Conservation (phyloP, 2,329 filamentous ascomycete species). For the Stachybotrys chartarum region DNA sequence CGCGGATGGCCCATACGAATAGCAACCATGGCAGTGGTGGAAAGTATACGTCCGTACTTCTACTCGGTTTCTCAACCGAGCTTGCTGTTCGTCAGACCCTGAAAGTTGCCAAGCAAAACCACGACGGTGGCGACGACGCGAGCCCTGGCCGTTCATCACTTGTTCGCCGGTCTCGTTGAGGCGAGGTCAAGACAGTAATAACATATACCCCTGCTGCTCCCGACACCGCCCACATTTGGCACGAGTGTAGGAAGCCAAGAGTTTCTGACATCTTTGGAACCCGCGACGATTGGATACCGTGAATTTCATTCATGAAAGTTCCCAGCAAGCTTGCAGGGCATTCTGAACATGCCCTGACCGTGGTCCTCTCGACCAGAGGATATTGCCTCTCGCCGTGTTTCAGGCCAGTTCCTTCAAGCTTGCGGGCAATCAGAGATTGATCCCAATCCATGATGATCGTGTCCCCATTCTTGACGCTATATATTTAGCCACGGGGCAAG, state of each 20-base stretch:
- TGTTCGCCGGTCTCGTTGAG: not conserved
- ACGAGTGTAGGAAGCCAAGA: not conserved
- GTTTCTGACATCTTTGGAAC: not conserved
- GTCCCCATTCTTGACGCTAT: not conserved
- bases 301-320: not conserved
- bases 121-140: too few species aligned
- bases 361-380: too few species aligned
- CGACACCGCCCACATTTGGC: not conserved
- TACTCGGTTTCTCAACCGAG: too few species aligned
- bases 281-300: not conserved
- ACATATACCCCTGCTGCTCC: not conserved
- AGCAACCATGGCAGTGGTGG: too few species aligned
- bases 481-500: not conserved
- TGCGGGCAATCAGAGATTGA: not conserved
- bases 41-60: too few species aligned
- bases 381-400: too few species aligned
- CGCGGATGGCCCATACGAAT: too few species aligned
- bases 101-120: too few species aligned
- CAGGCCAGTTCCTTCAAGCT: too few species aligned
- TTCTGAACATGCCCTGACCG: too few species aligned
- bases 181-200: not conserved
- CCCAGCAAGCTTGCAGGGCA: not conserved
- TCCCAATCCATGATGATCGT: not conserved
- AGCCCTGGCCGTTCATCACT: not conserved
- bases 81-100: too few species aligned